Base-by-base conservation (phyloP, 2,329 filamentous ascomycete species). In the Verticillium albo-atrum region DNA sequence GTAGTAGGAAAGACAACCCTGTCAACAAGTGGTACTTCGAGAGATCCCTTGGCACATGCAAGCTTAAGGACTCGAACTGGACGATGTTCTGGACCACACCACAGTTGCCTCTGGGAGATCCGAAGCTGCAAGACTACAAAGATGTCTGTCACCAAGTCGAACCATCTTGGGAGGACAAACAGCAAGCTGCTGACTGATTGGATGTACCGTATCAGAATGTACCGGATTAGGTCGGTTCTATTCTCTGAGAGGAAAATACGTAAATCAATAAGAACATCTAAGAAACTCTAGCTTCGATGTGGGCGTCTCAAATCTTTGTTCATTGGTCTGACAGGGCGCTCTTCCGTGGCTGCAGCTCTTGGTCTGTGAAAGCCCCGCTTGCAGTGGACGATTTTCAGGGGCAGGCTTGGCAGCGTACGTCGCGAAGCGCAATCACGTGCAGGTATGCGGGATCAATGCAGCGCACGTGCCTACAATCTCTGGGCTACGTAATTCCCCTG, bases 1-100 rank as follows among this genome's bases (percentile, higher is more conserved):
- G 93, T 59, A 96, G 91, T 71, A 82, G 95, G 56, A 89, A 89
- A 69, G 86, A 93, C 70, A 98, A 99, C 70, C 94, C 93, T 0
- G 95, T 99, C 4, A 99, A 99, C 71, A 97, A 97, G 72, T 99
- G 95, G 95, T 99, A 99, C 73, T 97, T 98, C 75, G 95, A 99
- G 75, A 83, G 95, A 54, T 91, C 91, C 2, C 79, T 84, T 54
- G 95, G 95, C 0, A 93, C 88, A 2, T 90, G 88, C 82, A 95
- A 96, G 75, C 76, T 99, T 37, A 81, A 83, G 1, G 86, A 84
- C n/a, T 90, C 85, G 53, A 89, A 93, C 66, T 99, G 95, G 95
- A 92, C 92, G 3, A 97, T 98, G 92, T 99, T 99, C 70, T 99
- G 95, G 93, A 99, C 95, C 2, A 95, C 90, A 1, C 81, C 84